phyloP scores from a whole-genome alignment of 2,329 filamentous ascomycete species.

The Penicillium italicum region DNA sequence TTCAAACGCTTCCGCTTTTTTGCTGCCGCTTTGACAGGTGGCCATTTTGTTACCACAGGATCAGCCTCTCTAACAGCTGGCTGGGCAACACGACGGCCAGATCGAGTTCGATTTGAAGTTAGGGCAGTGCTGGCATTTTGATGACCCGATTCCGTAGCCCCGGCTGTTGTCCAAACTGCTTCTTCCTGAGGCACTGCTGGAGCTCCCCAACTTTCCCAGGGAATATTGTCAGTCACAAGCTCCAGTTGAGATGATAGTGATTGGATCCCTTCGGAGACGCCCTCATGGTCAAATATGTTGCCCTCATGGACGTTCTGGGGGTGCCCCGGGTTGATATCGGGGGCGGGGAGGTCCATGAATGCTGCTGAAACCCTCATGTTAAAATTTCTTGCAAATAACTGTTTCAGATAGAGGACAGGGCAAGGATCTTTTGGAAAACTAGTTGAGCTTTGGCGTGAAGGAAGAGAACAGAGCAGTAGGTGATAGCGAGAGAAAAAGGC shows the following conservation, averaged over 20 bases:
- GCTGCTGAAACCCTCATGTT: not conserved
- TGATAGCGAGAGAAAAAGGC: not conserved
- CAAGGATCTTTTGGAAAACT: not conserved
- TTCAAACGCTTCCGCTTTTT: conserved; percentile 56
- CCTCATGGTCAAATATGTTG: conserved; percentile 1
- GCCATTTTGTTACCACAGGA: not conserved
- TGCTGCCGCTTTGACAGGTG: conserved; percentile 22
- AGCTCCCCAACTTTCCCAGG: not conserved
- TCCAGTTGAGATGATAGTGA: not conserved
- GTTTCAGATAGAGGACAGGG: not conserved
- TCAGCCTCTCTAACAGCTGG: not conserved
- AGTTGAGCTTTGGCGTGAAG: not conserved
- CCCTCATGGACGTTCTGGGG: not conserved
- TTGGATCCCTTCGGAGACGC: not conserved
- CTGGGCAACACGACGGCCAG: conserved; percentile 2
- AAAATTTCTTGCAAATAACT: not conserved
- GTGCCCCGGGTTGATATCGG: not conserved
- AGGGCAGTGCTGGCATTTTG: not conserved
- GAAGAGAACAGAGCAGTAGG: not conserved
- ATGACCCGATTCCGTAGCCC: not conserved
- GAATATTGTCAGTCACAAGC: not conserved
- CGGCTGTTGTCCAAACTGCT: not conserved
- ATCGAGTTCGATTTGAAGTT: conserved; percentile 5
- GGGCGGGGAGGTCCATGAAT: not conserved
- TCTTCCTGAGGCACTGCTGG: not conserved